Percentiles rank a stretch among this genome's conserved stretches.
Evolutionary conservation across 2,329 filamentous ascomycete genomes (phyloP).

Genomic region (Xylaria sp.): DNA sequence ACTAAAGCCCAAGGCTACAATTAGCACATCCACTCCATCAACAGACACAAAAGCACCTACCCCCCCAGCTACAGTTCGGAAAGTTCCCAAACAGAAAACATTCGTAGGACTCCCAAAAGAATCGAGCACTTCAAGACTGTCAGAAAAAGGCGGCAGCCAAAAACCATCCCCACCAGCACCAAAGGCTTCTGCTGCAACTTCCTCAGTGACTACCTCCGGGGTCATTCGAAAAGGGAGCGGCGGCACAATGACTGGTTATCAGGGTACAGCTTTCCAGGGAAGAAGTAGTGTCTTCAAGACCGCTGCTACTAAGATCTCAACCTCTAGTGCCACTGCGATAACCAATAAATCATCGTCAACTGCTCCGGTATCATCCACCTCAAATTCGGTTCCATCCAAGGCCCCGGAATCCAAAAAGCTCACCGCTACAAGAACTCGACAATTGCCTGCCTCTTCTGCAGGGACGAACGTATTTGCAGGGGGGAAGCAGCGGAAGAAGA

Average conservation of each 20-base stretch:
- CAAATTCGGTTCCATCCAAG: slow-evolving; percentile 30
- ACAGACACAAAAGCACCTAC: background rate
- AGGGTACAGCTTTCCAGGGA: slow-evolving; percentile 50
- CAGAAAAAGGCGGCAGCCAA: slow-evolving; percentile 30
- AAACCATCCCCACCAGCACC: slow-evolving; percentile 17
- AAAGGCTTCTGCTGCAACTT: slow-evolving; percentile 24
- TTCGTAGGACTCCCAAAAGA: slow-evolving; percentile 33
- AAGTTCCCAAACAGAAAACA: slow-evolving; percentile 40
- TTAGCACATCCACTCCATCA: background rate
- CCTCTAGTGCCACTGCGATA: background rate
- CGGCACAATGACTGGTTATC: slow-evolving; percentile 49
- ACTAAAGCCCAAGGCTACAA: slow-evolving; percentile 22
- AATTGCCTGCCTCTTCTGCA: slow-evolving; percentile 27
- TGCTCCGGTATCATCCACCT: slow-evolving; percentile 17
- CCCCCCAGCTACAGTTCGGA: slow-evolving; percentile 2
- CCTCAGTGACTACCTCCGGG: slow-evolving; percentile 25
- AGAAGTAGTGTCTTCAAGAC: slow-evolving; percentile 40
- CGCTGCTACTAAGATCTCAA: slow-evolving; percentile 7
- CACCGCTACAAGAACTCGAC: slow-evolving; percentile 46
- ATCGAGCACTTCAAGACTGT: slow-evolving; percentile 6
- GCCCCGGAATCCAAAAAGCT: slow-evolving; percentile 42
- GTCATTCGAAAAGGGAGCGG: slow-evolving; percentile 29
- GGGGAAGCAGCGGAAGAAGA: slow-evolving; percentile 55
- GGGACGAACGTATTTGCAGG: slow-evolving; percentile 58
- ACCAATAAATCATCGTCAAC: slow-evolving; percentile 32